Evolutionary conservation across 192 early-diverging fungal genomes (phyloP), one percentile per base, ranked within the genome.

Genomic region (Ambispora gerdemannii): DNA sequence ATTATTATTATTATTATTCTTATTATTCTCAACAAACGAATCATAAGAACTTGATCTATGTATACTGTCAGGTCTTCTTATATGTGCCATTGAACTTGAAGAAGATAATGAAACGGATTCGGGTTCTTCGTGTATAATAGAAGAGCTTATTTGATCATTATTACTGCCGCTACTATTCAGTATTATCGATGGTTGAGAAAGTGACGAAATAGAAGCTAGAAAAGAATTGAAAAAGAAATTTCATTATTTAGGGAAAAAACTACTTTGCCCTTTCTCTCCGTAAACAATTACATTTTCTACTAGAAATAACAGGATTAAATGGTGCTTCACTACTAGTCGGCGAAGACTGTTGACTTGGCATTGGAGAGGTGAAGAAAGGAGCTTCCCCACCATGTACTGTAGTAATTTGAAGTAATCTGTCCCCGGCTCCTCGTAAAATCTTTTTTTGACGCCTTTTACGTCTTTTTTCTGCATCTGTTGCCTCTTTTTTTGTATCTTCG

Each of bases 241-340:
- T 15, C 22, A 25, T 8, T 8, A 53, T 32, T 15, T 27, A 4
- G 27, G 32, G 0, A 59, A 11, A 30, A 13, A n/a, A n/a, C n/a
- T n/a, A n/a, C n/a, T n/a, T n/a, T n/a, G n/a, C n/a, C n/a, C n/a
- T n/a, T n/a, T n/a, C n/a, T n/a, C n/a, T n/a, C n/a, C n/a, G n/a
- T n/a, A n/a, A n/a, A n/a, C 4, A 58, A 25, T 32, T 28, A 38
- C 47, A 66, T 51, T 66, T 66, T 50, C 63, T 66, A 4, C 19
- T 34, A 13, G 47, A 19, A 11, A n/a, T 50, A 20, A 66, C 47
- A 27, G 47, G 51, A 56, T 33, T 69, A 55, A 33, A 43, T 25
- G 67, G 52, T 25, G 67, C 19, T 69, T 69, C 67, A 19, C 19
- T 35, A 34, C 24, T 36, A n/a, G 52, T 56, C 13, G 67, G 67